These are phyloP conservation scores for Pseudogymnoascus sp. DNA, from an alignment of 2,329 filamentous ascomycete species.

Conservation along the genomic window DNA sequence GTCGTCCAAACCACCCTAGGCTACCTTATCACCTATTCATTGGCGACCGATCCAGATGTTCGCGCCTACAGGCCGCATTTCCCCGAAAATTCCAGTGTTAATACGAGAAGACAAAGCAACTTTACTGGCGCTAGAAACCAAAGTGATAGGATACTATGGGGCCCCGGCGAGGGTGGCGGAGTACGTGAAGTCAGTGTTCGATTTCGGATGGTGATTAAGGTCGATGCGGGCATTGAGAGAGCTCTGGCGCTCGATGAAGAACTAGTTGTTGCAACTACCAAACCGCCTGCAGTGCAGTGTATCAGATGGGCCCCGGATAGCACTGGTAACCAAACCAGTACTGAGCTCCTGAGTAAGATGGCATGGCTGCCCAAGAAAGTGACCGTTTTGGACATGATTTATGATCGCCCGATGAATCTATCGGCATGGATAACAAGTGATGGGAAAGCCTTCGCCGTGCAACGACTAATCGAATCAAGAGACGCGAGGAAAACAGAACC, in stretches of 20 bases:
- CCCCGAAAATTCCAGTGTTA: constrained; percentile 56
- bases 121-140: constrained; percentile 42
- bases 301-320: constrained; percentile 89
- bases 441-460: constrained; percentile 84
- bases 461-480: constrained; percentile 50
- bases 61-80: constrained; percentile 82
- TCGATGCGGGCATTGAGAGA: constrained; percentile 87
- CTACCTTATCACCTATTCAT: constrained; percentile 88
- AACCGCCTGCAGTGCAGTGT: constrained; percentile 91
- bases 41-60: constrained; percentile 75
- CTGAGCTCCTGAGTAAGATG: constrained; percentile 83
- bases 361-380: constrained; percentile 73
- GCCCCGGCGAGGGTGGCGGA: constrained; percentile 73
- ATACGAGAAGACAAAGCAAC: constrained; percentile 54
- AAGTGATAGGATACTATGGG: constrained; percentile 57
- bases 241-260: constrained; percentile 88
- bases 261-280: constrained; percentile 81
- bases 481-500: constrained; percentile 29
- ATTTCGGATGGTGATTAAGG: constrained; percentile 96
- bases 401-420: constrained; percentile 94
- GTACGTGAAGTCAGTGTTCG: constrained; percentile 82
- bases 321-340: constrained; percentile 75
- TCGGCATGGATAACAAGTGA: constrained; percentile 87
- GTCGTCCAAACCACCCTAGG: constrained; percentile 81
- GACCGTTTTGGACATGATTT: constrained; percentile 74